phyloP scores from a whole-genome alignment of 805 yeast genomes.

The Millerozyma acaciae region DNA sequence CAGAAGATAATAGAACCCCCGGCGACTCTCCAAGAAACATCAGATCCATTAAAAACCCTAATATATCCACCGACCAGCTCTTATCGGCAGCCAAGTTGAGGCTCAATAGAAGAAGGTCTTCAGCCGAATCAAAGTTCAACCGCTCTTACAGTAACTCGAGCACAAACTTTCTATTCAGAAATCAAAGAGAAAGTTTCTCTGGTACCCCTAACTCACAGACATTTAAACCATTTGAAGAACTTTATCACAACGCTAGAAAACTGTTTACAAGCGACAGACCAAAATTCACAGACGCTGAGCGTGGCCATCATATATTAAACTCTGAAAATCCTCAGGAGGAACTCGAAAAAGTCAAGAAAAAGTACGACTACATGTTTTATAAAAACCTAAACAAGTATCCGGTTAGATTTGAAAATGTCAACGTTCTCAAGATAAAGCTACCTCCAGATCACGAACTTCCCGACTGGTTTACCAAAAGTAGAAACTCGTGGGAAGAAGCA shows the following conservation, averaged over 20 bases:
- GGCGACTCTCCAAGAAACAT: slow-evolving; percentile 27
- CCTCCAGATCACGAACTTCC: slow-evolving; percentile 70
- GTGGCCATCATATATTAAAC: slow-evolving; percentile 8
- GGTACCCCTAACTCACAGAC: slow-evolving; percentile 1
- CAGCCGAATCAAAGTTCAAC: slow-evolving; percentile 28
- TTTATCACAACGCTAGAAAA: not conserved
- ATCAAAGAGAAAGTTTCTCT: slow-evolving; percentile 4
- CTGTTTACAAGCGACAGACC: not conserved
- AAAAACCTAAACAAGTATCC: slow-evolving; percentile 34
- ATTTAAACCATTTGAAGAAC: slow-evolving; percentile 4
- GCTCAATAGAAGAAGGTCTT: slow-evolving; percentile 27
- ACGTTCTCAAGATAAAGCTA: slow-evolving; percentile 42
- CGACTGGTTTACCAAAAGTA: slow-evolving; percentile 63
- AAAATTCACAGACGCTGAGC: slow-evolving; percentile 8
- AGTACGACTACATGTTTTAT: slow-evolving; percentile 36
- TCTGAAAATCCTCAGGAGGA: slow-evolving; percentile 7
- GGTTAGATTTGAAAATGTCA: slow-evolving; percentile 32
- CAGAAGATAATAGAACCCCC: slow-evolving; percentile 22
- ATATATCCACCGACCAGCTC: slow-evolving; percentile 18
- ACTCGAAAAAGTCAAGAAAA: slow-evolving; percentile 15
- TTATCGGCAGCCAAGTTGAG: slow-evolving; percentile 15
- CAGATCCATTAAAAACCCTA: slow-evolving; percentile 16
- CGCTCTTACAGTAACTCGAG: slow-evolving; percentile 14
- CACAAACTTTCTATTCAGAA: slow-evolving; percentile 12
- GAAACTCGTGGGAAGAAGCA: slow-evolving; percentile 64